A percentile compares a stretch with the other conserved stretches of the same genome.
Evolutionary conservation across 139 green algal species (phyloP).

Genomic region (Ettlia oleoabundans): DNA sequence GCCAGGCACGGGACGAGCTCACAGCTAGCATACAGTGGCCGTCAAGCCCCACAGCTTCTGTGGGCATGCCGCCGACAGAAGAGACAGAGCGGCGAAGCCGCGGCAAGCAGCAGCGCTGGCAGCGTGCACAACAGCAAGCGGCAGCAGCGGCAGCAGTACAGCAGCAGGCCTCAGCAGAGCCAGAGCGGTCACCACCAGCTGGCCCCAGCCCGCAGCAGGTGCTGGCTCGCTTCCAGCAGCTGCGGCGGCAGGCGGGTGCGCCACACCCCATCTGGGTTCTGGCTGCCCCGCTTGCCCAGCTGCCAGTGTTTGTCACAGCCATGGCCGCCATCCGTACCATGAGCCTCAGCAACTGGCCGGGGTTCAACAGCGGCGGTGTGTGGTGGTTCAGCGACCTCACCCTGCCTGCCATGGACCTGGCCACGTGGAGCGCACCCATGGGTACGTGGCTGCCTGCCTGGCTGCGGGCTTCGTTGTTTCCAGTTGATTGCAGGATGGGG

Average conservation of each 20-base stretch:
- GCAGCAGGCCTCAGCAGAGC: background rate
- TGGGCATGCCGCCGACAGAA: background rate
- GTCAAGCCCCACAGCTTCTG: background rate
- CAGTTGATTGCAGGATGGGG: too few relatives aligned
- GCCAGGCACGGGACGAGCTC: slow-evolving; percentile 27
- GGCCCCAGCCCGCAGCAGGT: background rate
- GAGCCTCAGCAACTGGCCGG: slow-evolving; percentile 61
- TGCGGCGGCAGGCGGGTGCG: slow-evolving; percentile 51
- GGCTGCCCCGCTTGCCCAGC: slow-evolving; percentile 70
- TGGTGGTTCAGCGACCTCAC: slow-evolving; percentile 87
- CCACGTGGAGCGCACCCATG: slow-evolving; percentile 43
- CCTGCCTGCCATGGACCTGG: slow-evolving; percentile 53
- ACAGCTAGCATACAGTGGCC: background rate
- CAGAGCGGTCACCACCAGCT: background rate
- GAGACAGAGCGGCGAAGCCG: background rate
- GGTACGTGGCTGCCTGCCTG: slow-evolving; percentile 2
- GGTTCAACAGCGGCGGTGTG: slow-evolving; percentile 62
- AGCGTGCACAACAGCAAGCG: slow-evolving; percentile 33
- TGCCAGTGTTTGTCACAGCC: slow-evolving; percentile 67
- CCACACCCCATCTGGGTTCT: slow-evolving; percentile 76
- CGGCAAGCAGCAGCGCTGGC: slow-evolving; percentile 35
- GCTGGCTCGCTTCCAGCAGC: slow-evolving; percentile 24
- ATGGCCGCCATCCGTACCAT: slow-evolving; percentile 70
- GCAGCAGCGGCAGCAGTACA: slow-evolving; percentile 6
- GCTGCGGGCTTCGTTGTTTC: too few relatives aligned